Evolutionary conservation across 140 eudicot species (phyloP), one percentile per base, ranked within the genome.

Genomic region (Anethum foeniculum): DNA sequence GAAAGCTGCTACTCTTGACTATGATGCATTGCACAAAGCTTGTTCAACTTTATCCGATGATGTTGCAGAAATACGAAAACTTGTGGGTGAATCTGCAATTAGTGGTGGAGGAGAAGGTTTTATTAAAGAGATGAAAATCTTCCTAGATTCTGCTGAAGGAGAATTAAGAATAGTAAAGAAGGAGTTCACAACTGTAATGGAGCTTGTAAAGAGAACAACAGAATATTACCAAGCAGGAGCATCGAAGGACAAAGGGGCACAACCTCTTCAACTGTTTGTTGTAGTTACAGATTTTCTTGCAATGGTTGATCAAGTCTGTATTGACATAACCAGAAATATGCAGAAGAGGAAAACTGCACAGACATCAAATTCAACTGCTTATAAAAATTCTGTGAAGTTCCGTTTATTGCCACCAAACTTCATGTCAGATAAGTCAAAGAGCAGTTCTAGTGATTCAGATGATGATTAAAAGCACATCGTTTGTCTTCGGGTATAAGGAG

Each of bases 271-370:
- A 79, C 76, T 95, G 76, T 95, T 91, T 79, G 89, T 86, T 64
- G 90, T 95, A 47, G 93, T 95, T 32, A 91, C 88, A 69, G 88
- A 89, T 64, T 95, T 95, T 80, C 84, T 92, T 58, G 88, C 83
- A 56, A 91, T 91, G 98, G 97, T 95, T 72, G 99, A 95, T 81
- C 85, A 85, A 82, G 95, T 90, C 10, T 95, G 99, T 83, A 79
- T 92, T 71, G 97, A 92, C 12, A 93, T 95, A 81, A 89, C 99
- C 49, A 83, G 91, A 80, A 86, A 90, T 67, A 71, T 89, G 86
- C 99, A 95, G 88, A 91, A 87, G 89, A 89, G 71, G 79, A 92
- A 85, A 88, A 67, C 71, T 23, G n/a, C 71, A 25, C 0, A 16
- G 43, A 32, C 86, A 83, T 83, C 91, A 23, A 83, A 27, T 38